A percentile compares a stretch with the other conserved stretches of the same genome.
Conservation (phyloP, 495 filamentous ascomycete species). For the Penicillium manginii region DNA sequence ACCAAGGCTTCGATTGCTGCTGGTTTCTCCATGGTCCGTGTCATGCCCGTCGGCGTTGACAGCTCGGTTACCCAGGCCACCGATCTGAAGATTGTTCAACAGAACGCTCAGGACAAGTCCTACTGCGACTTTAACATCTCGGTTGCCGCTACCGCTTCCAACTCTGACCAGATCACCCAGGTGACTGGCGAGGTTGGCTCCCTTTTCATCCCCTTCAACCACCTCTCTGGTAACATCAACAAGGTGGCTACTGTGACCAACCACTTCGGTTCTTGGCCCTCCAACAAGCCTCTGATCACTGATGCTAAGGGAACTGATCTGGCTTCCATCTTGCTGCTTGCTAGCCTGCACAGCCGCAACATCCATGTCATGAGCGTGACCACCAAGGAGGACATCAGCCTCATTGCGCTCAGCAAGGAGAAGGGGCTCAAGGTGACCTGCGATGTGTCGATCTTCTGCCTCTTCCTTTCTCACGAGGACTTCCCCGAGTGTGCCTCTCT, state of each 20-base stretch:
- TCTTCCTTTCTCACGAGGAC: constrained; percentile 78
- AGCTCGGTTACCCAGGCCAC: constrained; percentile 73
- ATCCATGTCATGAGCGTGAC: constrained; percentile 84
- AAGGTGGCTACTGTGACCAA: constrained; percentile 81
- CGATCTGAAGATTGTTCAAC: constrained; percentile 74
- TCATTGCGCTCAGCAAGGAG: constrained; percentile 80
- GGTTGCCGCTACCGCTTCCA: constrained; percentile 75
- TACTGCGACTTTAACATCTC: constrained; percentile 89
- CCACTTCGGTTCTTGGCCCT: constrained; percentile 82
- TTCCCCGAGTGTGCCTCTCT: constrained; percentile 70
- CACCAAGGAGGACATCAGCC: constrained; percentile 78
- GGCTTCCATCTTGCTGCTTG: constrained; percentile 77
- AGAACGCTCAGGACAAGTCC: constrained; percentile 67
- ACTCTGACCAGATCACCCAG: constrained; percentile 74
- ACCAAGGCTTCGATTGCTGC: constrained; percentile 76
- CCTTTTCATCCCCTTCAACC: constrained; percentile 87
- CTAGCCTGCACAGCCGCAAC: constrained; percentile 81
- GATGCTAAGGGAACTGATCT: constrained; percentile 85
- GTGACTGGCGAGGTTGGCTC: constrained; percentile 78
- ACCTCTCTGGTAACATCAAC: constrained; percentile 83
- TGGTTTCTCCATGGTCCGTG: constrained; percentile 83
- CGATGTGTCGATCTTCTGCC: constrained; percentile 80
- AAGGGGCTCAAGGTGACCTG: constrained; percentile 85
- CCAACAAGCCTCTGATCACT: constrained; percentile 81
- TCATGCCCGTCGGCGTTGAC: constrained; percentile 77